Conservation (phyloP, 176 grass and related monocot genomes). For the Juncus inflexus region DNA sequence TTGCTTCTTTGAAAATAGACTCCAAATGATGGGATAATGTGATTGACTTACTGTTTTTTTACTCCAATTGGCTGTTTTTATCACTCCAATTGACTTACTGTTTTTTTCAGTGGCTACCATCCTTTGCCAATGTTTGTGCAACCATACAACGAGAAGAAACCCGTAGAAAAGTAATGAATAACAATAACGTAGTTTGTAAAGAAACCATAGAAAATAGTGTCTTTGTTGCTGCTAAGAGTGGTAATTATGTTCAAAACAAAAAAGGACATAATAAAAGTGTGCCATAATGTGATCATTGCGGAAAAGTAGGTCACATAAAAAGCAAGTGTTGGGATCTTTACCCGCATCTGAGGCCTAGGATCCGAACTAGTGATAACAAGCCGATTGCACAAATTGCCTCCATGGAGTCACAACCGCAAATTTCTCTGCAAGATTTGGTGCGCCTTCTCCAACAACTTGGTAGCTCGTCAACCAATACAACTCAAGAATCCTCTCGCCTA, state of each 20-base stretch:
- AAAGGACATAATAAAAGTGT: background rate
- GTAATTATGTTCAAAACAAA: background rate
- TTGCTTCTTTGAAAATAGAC: too few relatives aligned
- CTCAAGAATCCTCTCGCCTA: background rate
- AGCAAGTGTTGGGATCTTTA: background rate
- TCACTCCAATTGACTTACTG: too few relatives aligned
- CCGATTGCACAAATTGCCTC: background rate
- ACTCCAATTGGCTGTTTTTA: too few relatives aligned
- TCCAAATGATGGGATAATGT: too few relatives aligned
- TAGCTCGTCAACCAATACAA: background rate
- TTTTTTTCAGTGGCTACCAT: too few relatives aligned
- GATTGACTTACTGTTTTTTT: too few relatives aligned
- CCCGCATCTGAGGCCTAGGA: background rate
- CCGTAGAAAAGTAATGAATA: constrained; percentile 7
- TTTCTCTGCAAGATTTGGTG: background rate
- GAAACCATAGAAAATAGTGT: background rate
- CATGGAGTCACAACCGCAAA: background rate
- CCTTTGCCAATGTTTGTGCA: background rate
- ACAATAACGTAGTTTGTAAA: background rate
- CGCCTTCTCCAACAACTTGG: constrained; percentile 7
- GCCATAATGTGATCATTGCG: constrained; percentile 1
- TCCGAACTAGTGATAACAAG: background rate
- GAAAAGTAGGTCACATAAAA: background rate
- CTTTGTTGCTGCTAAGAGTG: background rate
- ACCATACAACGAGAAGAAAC: constrained; percentile 4